Evolutionary conservation across 2,329 filamentous ascomycete species (phyloP).

Genomic region (Xylaria sp.): DNA sequence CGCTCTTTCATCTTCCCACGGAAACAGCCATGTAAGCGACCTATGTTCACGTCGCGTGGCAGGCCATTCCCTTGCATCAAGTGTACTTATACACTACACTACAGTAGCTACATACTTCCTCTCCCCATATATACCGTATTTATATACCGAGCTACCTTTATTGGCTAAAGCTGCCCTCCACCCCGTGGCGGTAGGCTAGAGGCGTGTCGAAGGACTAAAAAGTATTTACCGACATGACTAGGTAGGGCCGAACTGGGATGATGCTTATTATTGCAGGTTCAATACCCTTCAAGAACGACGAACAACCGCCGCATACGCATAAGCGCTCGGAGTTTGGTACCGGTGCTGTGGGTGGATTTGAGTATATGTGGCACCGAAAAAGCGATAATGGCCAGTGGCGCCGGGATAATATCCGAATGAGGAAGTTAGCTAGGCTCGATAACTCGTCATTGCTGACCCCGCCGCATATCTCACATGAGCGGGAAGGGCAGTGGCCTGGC

Average conservation of each 20-base stretch:
- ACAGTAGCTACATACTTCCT: no score
- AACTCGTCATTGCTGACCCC: conserved; percentile 20
- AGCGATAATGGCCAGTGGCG: conserved; percentile 26
- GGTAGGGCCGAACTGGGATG: conserved; percentile 27
- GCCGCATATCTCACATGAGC: conserved; percentile 33
- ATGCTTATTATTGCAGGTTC: conserved; percentile 26
- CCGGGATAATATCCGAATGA: conserved; percentile 30
- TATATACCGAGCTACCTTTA: conserved; percentile 11
- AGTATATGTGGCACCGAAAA: conserved; percentile 30
- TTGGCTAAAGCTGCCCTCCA: conserved; percentile 19
- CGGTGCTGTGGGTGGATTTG: conserved; percentile 37
- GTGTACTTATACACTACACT: not conserved
- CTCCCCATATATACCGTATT: not conserved
- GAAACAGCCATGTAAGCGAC: conserved; percentile 13
- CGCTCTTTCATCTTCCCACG: conserved; percentile 6
- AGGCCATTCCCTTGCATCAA: conserved; percentile 22
- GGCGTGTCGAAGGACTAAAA: conserved; percentile 28
- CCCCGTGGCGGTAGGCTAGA: conserved; percentile 13
- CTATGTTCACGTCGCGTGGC: conserved; percentile 22
- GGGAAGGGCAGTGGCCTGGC: conserved; percentile 19
- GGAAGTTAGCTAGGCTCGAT: conserved; percentile 29
- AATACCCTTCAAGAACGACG: conserved; percentile 10
- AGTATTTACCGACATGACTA: conserved; percentile 37
- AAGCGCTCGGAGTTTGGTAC: conserved; percentile 33
- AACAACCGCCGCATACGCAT: conserved; percentile 26